Conservation (phyloP, 371 early-diverging fungal species). For the Rhizopus sp. region DNA sequence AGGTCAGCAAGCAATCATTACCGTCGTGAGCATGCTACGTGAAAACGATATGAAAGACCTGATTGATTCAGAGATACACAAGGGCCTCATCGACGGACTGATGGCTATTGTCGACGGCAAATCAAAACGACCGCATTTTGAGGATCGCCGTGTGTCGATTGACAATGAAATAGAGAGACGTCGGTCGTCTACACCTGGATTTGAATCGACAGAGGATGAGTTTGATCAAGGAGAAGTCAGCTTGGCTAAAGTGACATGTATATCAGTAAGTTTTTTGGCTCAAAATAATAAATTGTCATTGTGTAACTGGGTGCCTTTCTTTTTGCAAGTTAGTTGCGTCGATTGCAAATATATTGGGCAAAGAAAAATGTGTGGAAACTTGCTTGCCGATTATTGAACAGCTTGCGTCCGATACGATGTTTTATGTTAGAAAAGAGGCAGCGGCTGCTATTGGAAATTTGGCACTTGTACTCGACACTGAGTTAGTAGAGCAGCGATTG, state of each 20-base stretch:
- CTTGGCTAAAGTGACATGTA: slow-evolving; percentile 59
- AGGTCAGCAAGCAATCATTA: slow-evolving; percentile 44
- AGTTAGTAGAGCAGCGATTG: slow-evolving; percentile 48
- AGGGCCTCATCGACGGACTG: slow-evolving; percentile 53
- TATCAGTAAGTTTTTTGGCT: slow-evolving; percentile 45
- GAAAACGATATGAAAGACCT: slow-evolving; percentile 27
- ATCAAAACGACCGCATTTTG: slow-evolving; percentile 9
- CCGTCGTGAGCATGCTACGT: slow-evolving; percentile 49
- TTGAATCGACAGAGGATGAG: slow-evolving; percentile 33
- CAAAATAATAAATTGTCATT: background rate
- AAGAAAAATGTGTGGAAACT: slow-evolving; percentile 45
- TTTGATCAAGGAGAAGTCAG: slow-evolving; percentile 55
- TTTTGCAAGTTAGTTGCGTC: slow-evolving; percentile 51
- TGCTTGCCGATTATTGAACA: slow-evolving; percentile 58
- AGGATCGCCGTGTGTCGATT: slow-evolving; percentile 20
- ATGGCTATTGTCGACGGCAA: slow-evolving; percentile 43
- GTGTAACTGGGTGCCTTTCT: background rate
- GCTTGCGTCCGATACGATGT: slow-evolving; percentile 50
- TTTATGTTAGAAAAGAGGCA: slow-evolving; percentile 64
- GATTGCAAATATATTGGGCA: slow-evolving; percentile 47
- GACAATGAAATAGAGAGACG: slow-evolving; percentile 21
- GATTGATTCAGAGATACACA: slow-evolving; percentile 55
- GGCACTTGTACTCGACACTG: slow-evolving; percentile 39
- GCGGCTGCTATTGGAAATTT: slow-evolving; percentile 56
- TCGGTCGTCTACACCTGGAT: slow-evolving; percentile 29